phyloP scores from a whole-genome alignment of 306 rosid genomes.

The Vigna angularis region DNA sequence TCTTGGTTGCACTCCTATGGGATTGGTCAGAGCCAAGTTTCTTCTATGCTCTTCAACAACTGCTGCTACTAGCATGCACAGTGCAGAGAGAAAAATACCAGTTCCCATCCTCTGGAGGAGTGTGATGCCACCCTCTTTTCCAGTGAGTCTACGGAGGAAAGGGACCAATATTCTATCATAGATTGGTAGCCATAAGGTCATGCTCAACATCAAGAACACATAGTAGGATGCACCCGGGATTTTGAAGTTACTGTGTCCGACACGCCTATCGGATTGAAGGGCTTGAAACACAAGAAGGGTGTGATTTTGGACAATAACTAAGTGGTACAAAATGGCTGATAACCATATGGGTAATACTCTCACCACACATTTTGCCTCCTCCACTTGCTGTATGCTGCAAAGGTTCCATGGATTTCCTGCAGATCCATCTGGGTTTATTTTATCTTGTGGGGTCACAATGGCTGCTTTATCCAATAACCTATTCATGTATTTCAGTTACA shows the following conservation, averaged over 20 bases:
- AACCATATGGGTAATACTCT: constrained; percentile 82
- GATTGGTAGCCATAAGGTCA: constrained; percentile 72
- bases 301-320: constrained; percentile 60
- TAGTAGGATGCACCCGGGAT: constrained; percentile 78
- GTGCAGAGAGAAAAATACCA: constrained; percentile 62
- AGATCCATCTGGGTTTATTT: constrained; percentile 71
- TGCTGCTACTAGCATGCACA: constrained; percentile 65
- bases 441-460: constrained; percentile 55
- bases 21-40: constrained; percentile 52
- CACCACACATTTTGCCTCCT: constrained; percentile 74
- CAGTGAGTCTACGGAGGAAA: constrained; percentile 54
- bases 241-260: constrained; percentile 58
- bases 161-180: constrained; percentile 74
- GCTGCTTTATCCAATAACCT: constrained; percentile 89
- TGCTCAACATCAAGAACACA: constrained; percentile 67
- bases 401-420: constrained; percentile 81
- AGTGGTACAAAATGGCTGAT: constrained; percentile 51
- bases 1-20: constrained; percentile 67
- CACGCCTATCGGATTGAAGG: constrained; percentile 67
- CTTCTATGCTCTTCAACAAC: constrained; percentile 63
- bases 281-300: constrained; percentile 83
- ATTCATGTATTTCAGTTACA: constrained; percentile 8
- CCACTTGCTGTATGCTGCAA: constrained; percentile 86
- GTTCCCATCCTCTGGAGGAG: constrained; percentile 76
- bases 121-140: constrained; percentile 79